Base-by-base conservation (phyloP, 192 early-diverging fungal genomes). In the Gryganskiella cystojenkinii region DNA sequence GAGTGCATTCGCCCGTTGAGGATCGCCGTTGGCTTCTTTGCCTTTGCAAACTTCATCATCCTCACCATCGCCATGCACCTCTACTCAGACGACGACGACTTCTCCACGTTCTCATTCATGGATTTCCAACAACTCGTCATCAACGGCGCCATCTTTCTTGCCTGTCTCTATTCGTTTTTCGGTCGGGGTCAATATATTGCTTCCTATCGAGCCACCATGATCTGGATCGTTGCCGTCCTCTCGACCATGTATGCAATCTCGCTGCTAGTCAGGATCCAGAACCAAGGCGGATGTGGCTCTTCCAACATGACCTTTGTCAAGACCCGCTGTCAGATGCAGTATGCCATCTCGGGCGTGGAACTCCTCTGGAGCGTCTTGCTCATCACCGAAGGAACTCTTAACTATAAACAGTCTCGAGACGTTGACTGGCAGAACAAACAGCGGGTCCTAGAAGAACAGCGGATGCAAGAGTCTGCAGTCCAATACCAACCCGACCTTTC, bases 401-500 rank as follows among this genome's bases (percentile, higher is more conserved):
- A 19, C 15, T 55, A 55, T 42, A 33, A 35, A 19, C 50, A 55
- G 43, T 20, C 19, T 42, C 24, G 42, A 14, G 59, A 70, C 43
- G 9, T 31, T 2, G 68, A 70, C 6, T 70, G 43, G 30, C 52
- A 35, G 42, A 51, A 35, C 25, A 30, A 37, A 22, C 2, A 50
- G 28, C 25, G 68, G 15, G 31, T 46, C n/a, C 33, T 61, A 28
- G 68, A 70, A n/a, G 68, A 70, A 51, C 57, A 46, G n/a, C 59
- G 59, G 6, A 17, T 24, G 5, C 20, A 44, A 37, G 58, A 19
- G 11, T 37, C 19, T 34, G 52, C 58, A 10, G 43, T 70, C 2
- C 42, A 20, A 3, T 70, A 70, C 43, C 59, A 70, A 11, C 68
- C 68, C 25, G 68, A 70, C 34, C 20, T 70, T 19, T 61, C 66